These are phyloP conservation scores for Circinella minor DNA, from an alignment of 371 early-diverging fungal genomes.

Conservation along the genomic window DNA sequence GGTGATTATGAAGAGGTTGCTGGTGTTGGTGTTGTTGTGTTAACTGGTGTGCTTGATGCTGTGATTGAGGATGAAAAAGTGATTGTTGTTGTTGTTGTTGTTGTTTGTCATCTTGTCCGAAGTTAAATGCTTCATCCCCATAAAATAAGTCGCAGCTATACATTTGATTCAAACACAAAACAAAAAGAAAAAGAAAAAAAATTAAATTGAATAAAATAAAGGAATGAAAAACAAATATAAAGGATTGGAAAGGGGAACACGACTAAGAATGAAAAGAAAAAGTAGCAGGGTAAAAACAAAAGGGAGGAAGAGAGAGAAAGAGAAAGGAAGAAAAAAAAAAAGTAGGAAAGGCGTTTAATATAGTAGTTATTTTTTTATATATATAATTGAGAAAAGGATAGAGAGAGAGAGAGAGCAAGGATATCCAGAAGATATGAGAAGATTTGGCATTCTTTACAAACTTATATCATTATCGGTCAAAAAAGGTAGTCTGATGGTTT, in stretches of 20 bases:
- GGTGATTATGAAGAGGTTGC: not conserved
- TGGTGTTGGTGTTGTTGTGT: not conserved
- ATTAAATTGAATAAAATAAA: not conserved
- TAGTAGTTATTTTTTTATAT: no score
- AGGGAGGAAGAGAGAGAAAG: not conserved
- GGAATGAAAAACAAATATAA: not conserved
- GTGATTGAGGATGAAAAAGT: not conserved
- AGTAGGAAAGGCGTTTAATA: not conserved
- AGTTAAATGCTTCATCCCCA: not conserved
- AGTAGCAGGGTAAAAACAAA: not conserved
- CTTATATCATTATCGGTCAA: not conserved
- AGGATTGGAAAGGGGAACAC: not conserved
- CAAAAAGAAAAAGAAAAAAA: not conserved
- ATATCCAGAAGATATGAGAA: slow-evolving; percentile 1
- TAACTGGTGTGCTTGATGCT: not conserved
- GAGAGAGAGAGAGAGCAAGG: not conserved
- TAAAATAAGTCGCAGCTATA: slow-evolving; percentile 8
- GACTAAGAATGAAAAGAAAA: not conserved
- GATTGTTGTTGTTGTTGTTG: slow-evolving; percentile 5
- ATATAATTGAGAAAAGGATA: not conserved
- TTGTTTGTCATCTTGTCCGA: slow-evolving; percentile 6
- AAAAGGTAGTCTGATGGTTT: no score
- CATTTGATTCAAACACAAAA: not conserved
- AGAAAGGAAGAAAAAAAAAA: not conserved
- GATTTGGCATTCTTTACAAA: slow-evolving; percentile 6